These are phyloP conservation scores for Rubroboletus pulcherrimus DNA, from an alignment of 768 basidiomycete species.

Conservation along the genomic window DNA sequence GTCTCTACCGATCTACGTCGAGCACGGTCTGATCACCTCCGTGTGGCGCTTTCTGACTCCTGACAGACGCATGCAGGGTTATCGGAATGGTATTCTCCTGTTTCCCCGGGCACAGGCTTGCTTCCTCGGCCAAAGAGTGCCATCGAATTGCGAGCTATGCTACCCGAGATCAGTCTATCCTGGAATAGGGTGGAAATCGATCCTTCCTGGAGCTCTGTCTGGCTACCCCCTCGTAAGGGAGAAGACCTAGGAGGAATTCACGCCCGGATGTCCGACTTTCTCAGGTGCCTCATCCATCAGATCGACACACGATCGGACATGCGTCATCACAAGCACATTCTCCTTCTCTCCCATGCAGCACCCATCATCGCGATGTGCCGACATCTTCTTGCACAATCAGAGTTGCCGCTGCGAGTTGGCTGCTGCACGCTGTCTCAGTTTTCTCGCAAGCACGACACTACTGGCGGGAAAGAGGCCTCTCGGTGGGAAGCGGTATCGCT, in stretches of 20 bases:
- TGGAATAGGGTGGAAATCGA: conserved; percentile 65
- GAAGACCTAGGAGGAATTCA: conserved; percentile 65
- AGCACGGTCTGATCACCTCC: conserved; percentile 54
- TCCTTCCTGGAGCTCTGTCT: conserved; percentile 58
- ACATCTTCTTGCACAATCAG: conserved; percentile 51
- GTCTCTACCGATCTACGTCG: conserved; percentile 66
- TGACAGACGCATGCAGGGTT: conserved; percentile 41
- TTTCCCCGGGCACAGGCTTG: conserved; percentile 59
- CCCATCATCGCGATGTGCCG: conserved; percentile 65
- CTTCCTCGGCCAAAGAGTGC: conserved; percentile 72
- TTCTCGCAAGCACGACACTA: conserved; percentile 31
- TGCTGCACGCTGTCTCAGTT: conserved; percentile 71
- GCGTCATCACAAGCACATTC: conserved; percentile 44
- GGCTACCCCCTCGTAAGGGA: conserved; percentile 68
- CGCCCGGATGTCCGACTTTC: conserved; percentile 50
- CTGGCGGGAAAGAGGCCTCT: conserved; percentile 36
- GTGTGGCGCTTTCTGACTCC: conserved; percentile 7
- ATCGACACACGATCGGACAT: conserved; percentile 42
- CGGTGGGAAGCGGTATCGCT: conserved; percentile 43
- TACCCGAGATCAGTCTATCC: conserved; percentile 54
- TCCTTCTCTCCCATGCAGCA: conserved; percentile 75
- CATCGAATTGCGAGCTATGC: conserved; percentile 48
- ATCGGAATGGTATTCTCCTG: conserved; percentile 79
- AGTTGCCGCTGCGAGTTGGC: conserved; percentile 58
- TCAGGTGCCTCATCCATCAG: conserved; percentile 47